phyloP scores from a whole-genome alignment of 768 basidiomycete genomes.

The Lentinula aciculospora region DNA sequence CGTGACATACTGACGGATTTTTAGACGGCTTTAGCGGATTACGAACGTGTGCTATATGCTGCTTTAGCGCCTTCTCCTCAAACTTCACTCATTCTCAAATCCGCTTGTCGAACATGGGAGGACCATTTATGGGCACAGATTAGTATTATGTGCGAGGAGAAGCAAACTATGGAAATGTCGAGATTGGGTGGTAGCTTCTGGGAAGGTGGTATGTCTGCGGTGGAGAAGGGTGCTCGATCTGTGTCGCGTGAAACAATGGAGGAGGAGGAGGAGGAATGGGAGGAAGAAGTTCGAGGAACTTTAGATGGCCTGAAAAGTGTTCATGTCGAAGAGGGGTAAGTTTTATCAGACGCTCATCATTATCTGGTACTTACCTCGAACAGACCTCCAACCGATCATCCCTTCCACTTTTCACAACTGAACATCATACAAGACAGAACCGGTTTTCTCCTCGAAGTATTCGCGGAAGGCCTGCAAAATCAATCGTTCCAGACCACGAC shows the following conservation, averaged over 20 bases:
- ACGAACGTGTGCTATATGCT: conserved; percentile 86
- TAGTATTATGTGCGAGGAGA: conserved; percentile 75
- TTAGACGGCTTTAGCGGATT: conserved; percentile 54
- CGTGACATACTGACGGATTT: neutral
- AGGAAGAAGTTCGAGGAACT: conserved; percentile 52
- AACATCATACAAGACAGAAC: conserved; percentile 73
- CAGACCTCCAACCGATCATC: conserved; percentile 61
- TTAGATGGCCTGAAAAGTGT: conserved; percentile 55
- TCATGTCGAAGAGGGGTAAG: conserved; percentile 60
- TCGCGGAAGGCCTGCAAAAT: conserved; percentile 51
- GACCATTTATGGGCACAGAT: conserved; percentile 94
- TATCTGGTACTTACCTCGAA: conserved; percentile 1
- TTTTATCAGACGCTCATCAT: conserved; percentile 4
- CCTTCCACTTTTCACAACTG: conserved; percentile 79
- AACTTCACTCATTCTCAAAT: conserved; percentile 60
- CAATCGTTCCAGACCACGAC: conserved; percentile 42
- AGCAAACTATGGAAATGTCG: conserved; percentile 63
- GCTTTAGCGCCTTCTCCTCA: conserved; percentile 71
- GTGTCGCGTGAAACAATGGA: conserved; percentile 21
- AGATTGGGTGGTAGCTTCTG: conserved; percentile 75
- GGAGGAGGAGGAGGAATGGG: conserved; percentile 49
- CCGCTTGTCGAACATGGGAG: conserved; percentile 85
- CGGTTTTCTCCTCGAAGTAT: conserved; percentile 60
- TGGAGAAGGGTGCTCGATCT: conserved; percentile 31
- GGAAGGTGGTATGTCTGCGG: conserved; percentile 54